These are phyloP conservation scores for Boletus coccyginus DNA, from an alignment of 768 basidiomycete genomes.

Conservation along the genomic window DNA sequence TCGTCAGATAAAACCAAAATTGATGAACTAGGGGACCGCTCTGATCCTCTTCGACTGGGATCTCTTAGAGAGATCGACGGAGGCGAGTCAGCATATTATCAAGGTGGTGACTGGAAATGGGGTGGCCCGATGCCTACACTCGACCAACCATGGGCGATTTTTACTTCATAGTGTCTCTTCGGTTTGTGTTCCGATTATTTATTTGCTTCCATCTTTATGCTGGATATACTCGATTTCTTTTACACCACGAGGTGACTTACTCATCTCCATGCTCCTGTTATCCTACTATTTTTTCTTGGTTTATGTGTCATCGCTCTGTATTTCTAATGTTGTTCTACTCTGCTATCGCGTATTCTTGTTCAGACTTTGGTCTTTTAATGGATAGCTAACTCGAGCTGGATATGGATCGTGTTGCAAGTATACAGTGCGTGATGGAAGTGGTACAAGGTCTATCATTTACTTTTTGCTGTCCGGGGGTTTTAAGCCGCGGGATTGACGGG, in stretches of 20 bases:
- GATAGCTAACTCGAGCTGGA: constrained; percentile 21
- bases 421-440: constrained; percentile 6
- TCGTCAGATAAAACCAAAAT: constrained; percentile 49
- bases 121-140: constrained; percentile 61
- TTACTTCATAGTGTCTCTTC: constrained; percentile 32
- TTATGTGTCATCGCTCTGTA: constrained; percentile 49
- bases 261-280: constrained; percentile 34
- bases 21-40: constrained; percentile 44
- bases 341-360: constrained; percentile 51
- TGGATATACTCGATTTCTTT: constrained; percentile 38
- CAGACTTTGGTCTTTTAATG: constrained; percentile 34
- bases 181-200: constrained; percentile 38
- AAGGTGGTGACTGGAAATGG: constrained; percentile 62
- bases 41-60: constrained; percentile 56
- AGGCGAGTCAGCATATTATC: constrained; percentile 69
- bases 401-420: constrained; percentile 11
- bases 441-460: constrained; percentile 7
- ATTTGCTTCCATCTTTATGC: constrained; percentile 39
- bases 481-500: constrained; percentile 35
- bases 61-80: constrained; percentile 71
- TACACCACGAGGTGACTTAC: constrained; percentile 27
- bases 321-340: constrained; percentile 57
- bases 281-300: constrained; percentile 40
- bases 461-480: constrained; percentile 25
- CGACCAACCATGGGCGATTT: constrained; percentile 76